phyloP scores from a whole-genome alignment of 345 rosid species.

The Citrus australasica region DNA sequence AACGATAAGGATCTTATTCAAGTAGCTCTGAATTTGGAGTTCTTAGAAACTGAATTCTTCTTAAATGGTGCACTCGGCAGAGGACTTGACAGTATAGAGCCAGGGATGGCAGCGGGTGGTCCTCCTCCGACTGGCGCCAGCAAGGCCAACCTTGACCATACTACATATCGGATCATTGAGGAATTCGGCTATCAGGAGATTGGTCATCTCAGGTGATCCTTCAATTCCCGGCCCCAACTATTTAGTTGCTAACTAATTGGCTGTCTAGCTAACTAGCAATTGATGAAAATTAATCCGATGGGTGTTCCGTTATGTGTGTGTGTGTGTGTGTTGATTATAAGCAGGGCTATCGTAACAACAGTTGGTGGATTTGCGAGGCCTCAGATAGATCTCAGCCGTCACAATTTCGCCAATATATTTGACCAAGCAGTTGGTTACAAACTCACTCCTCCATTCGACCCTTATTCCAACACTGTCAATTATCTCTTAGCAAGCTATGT shows the following conservation, averaged over 20 bases:
- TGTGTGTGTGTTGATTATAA: no score
- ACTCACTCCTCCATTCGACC: conserved; percentile 58
- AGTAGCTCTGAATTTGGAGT: conserved; percentile 66
- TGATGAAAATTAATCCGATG: no score
- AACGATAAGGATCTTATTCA: conserved; percentile 42
- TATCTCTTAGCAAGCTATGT: conserved; percentile 54
- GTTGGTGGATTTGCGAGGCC: conserved; percentile 64
- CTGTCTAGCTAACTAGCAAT: no score
- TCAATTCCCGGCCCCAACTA: no score
- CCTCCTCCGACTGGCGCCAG: conserved; percentile 53
- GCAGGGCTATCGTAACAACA: conserved; percentile 45
- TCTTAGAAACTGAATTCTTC: conserved; percentile 61
- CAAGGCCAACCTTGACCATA: conserved; percentile 53
- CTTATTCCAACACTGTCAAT: conserved; percentile 47
- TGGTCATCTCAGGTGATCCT: conserved; percentile 59
- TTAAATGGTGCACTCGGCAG: conserved; percentile 41
- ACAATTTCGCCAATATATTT: conserved; percentile 41
- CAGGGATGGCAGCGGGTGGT: conserved; percentile 46
- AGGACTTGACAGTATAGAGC: conserved; percentile 50
- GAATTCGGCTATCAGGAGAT: conserved; percentile 73
- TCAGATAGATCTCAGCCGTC: conserved; percentile 38
- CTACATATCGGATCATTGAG: conserved; percentile 35
- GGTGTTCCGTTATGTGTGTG: no score
- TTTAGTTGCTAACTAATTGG: no score
- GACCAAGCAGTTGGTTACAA: conserved; percentile 45